A percentile compares a stretch with the other conserved stretches of the same genome.
These are phyloP conservation scores for Epicoccum nigrum DNA, from an alignment of 2,329 filamentous ascomycete species.

Conservation along the genomic window DNA sequence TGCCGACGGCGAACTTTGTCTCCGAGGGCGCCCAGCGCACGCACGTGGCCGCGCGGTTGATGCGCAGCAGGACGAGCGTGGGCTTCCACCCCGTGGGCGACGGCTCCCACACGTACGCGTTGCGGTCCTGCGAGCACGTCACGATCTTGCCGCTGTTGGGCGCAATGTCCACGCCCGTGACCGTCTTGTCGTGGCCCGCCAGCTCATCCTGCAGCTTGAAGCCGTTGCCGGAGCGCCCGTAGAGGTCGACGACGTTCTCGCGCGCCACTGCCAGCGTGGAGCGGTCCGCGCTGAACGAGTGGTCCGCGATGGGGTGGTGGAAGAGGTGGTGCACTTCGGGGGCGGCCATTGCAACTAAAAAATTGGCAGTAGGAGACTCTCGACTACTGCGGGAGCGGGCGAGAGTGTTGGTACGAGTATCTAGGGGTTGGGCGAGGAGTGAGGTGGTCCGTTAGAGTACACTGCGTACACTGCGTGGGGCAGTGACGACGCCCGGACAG, in stretches of 20 bases:
- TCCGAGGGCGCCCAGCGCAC: slow-evolving; percentile 97
- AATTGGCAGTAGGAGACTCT: slow-evolving; percentile 98
- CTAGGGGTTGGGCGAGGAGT: neutral
- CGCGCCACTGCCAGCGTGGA: slow-evolving; percentile 87
- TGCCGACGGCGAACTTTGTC: slow-evolving; percentile 96
- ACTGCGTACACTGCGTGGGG: no score
- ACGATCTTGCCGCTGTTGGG: slow-evolving; percentile 91
- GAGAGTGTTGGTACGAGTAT: neutral
- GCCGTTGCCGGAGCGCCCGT: slow-evolving; percentile 71
- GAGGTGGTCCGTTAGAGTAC: neutral
- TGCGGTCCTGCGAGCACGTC: slow-evolving; percentile 97
- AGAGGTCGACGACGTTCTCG: slow-evolving; percentile 89
- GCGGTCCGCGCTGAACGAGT: slow-evolving; percentile 95
- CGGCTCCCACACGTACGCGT: slow-evolving; percentile 97
- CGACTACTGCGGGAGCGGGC: slow-evolving; percentile 66
- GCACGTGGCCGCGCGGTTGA: slow-evolving; percentile 95
- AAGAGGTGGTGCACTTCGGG: slow-evolving; percentile 97
- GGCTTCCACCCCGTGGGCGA: slow-evolving; percentile 94
- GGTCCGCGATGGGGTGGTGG: slow-evolving; percentile 93
- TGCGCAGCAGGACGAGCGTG: slow-evolving; percentile 92
- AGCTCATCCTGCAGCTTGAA: slow-evolving; percentile 91
- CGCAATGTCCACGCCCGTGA: slow-evolving; percentile 95
- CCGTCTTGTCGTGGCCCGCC: slow-evolving; percentile 94
- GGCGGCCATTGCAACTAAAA: slow-evolving; percentile 83
- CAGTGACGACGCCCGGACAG: no score